Evolutionary conservation across 208 protist genomes (phyloP), one percentile per base, ranked within the genome.

Genomic region (Jaenimonas drosophilae): DNA sequence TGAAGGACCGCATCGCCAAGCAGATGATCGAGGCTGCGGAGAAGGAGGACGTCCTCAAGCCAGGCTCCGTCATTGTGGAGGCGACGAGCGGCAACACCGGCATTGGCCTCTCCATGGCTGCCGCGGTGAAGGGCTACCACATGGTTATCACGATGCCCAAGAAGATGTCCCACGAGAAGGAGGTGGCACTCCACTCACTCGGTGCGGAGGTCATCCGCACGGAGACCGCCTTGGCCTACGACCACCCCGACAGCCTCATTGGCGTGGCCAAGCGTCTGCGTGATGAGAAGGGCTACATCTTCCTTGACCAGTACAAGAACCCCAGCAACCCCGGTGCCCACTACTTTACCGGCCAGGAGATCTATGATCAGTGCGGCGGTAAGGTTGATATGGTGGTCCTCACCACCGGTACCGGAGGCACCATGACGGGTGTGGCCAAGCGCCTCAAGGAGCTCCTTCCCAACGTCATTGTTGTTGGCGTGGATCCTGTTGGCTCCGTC

Each of bases 141-240:
- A 97, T 97, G 77, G 85, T 98, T 48, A 97, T 99, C 59, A 97
- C 94, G 38, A 87, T 99, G 69, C 96, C 97, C 17, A 95, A 98
- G 62, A 98, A 98, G 70, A 98, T 99, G 97, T 97, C 86, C 23
- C 75, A 97, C 41, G 97, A 99, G 68, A 98, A 98, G 70, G 88
- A 95, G 49, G 57, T 77, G 38, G 78, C 91, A 6, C 46, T 98
- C 21, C 41, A 85, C 5, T 80, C 88, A 21, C 80, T 98, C 11
- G 97, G 97, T 28, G 95, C 96, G 0, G 66, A 95, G 24, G 96
- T 99, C 42, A 96, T 98, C 44, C 83, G 92, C 44, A 98, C 96
- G 0, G 95, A 97, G 59, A 98, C 90, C 30, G 74, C 96, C 40
- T 88, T 97, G 16, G 80, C 96, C 28, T 96, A 73, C 52, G 94